Conservation (phyloP, 2,329 filamentous ascomycete genomes). For the Fusarium humuli region DNA sequence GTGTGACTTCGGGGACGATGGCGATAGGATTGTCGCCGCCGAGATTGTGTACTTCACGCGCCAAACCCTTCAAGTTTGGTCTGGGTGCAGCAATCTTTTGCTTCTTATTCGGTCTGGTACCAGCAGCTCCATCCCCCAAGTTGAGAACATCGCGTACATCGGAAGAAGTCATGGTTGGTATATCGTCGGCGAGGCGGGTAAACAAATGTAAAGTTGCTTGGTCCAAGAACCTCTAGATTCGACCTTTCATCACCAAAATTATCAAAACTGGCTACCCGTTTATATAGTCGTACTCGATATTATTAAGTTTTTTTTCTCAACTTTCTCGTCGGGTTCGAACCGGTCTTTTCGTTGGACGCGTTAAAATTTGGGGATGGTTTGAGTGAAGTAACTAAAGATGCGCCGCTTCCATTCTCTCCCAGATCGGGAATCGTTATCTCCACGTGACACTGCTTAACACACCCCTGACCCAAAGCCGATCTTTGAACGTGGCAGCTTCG, state of each 20-base stretch:
- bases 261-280: conserved; percentile 19
- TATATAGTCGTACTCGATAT: background rate
- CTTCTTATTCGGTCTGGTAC: conserved; percentile 75
- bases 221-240: conserved; percentile 23
- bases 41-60: conserved; percentile 73
- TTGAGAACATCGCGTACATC: conserved; percentile 92
- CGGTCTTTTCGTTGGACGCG: conserved; percentile 27
- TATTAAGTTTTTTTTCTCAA: conserved; percentile 6
- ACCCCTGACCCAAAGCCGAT: conserved; percentile 50
- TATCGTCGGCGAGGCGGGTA: conserved; percentile 14
- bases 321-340: conserved; percentile 16
- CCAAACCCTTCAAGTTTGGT: conserved; percentile 71
- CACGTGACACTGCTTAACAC: conserved; percentile 52
- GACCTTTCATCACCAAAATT: conserved; percentile 40
- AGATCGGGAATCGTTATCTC: conserved; percentile 29
- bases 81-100: conserved; percentile 73
- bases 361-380: conserved; percentile 29
- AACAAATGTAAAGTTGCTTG: background rate
- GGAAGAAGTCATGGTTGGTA: conserved; percentile 72
- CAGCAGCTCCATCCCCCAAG: conserved; percentile 69
- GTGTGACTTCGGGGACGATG: conserved; percentile 70
- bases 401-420: background rate
- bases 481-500: conserved; percentile 67
- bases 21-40: conserved; percentile 75
- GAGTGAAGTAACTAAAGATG: conserved; percentile 22